Percentiles rank a stretch among this genome's conserved stretches.
phyloP scores from a whole-genome alignment of 805 yeast species.

The Wickerhamomyces alni region DNA sequence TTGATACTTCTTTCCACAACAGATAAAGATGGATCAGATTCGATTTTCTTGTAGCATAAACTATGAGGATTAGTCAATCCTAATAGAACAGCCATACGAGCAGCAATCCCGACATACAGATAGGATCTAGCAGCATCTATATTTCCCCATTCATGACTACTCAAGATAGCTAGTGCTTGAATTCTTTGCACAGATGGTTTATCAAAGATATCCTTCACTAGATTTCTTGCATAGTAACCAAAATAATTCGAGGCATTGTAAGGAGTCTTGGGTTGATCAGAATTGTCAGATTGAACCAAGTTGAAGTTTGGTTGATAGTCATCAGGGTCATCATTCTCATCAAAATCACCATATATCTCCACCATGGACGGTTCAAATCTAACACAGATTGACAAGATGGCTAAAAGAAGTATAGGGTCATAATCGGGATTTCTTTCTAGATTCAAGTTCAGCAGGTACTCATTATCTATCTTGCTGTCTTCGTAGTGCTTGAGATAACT shows the following conservation, averaged over 20 bases:
- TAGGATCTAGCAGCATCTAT: slow-evolving; percentile 31
- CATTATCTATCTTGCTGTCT: slow-evolving; percentile 2
- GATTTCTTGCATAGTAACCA: slow-evolving; percentile 32
- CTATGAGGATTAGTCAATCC: slow-evolving; percentile 24
- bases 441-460: slow-evolving; percentile 5
- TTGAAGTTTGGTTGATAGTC: slow-evolving; percentile 21
- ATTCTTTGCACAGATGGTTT: slow-evolving; percentile 32
- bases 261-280: slow-evolving; percentile 12
- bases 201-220: slow-evolving; percentile 30
- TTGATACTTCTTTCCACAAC: neutral
- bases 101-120: slow-evolving; percentile 33
- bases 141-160: slow-evolving; percentile 38
- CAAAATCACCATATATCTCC: slow-evolving; percentile 27
- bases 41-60: slow-evolving; percentile 12
- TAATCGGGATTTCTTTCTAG: slow-evolving; percentile 5
- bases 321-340: slow-evolving; percentile 24
- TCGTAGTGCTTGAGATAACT: slow-evolving; percentile 4
- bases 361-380: slow-evolving; percentile 29
- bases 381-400: slow-evolving; percentile 31
- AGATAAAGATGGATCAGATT: slow-evolving; percentile 6
- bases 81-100: slow-evolving; percentile 31
- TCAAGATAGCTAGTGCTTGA: slow-evolving; percentile 31
- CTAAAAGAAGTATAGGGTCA: slow-evolving; percentile 28
- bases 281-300: neutral
- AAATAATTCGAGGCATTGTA: slow-evolving; percentile 32